phyloP scores from a whole-genome alignment of 2,329 filamentous ascomycete species.

The Ophiostoma quercus region DNA sequence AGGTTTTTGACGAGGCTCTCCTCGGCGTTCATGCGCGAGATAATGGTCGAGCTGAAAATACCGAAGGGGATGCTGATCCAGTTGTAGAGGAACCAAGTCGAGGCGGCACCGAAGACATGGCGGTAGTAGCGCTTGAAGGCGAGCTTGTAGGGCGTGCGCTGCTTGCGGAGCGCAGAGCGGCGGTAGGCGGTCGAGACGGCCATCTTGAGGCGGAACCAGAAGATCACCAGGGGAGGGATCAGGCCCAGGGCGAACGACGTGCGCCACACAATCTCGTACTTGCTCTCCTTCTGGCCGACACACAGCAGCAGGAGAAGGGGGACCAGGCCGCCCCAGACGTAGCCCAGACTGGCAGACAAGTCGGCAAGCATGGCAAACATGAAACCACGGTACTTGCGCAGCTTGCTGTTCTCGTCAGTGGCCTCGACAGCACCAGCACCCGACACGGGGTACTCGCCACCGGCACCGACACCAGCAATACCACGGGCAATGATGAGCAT shows the following conservation, averaged over 20 bases:
- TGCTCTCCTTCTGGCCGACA: constrained; percentile 8
- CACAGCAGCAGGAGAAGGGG: constrained; percentile 14
- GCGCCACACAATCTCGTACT: constrained; percentile 17
- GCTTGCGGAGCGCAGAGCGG: constrained; percentile 31
- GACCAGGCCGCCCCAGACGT: constrained; percentile 16
- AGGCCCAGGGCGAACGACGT: constrained; percentile 15
- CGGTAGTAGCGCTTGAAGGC: constrained; percentile 46
- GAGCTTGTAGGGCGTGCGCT: constrained; percentile 44
- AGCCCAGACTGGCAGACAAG: constrained; percentile 16
- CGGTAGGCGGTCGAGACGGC: constrained; percentile 31
- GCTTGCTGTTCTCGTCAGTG: constrained; percentile 6
- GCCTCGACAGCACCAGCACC: constrained; percentile 15
- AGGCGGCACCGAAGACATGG: constrained; percentile 44
- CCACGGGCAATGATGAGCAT: constrained; percentile 45
- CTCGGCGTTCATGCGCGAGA: constrained; percentile 38
- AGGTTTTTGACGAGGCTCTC: constrained; percentile 41
- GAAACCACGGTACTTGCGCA: constrained; percentile 40
- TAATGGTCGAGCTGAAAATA: constrained; percentile 51
- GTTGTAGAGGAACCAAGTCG: constrained; percentile 51
- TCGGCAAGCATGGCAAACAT: constrained; percentile 37
- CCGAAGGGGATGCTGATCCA: constrained; percentile 43
- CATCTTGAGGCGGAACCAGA: constrained; percentile 42
- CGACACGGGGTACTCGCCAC: constrained; percentile 29
- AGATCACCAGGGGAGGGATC: constrained; percentile 3
- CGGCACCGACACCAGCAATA: constrained; percentile 41